Conservation (phyloP, 257 asterid species). For the Ocimum tenuiflorum region DNA sequence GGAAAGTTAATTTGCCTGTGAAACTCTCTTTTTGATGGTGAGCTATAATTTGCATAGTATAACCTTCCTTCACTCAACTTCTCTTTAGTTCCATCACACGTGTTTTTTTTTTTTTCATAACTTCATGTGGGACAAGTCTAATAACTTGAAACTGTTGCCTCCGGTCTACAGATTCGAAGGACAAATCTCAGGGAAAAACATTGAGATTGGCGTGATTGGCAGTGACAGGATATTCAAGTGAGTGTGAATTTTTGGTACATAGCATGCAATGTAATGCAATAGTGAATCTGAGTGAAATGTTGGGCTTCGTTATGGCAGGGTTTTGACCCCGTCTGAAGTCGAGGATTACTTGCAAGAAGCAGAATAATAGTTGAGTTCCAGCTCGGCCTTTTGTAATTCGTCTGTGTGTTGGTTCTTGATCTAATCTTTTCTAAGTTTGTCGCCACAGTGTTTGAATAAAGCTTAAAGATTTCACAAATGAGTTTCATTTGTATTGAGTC, state of each 20-base stretch:
- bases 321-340: conserved; percentile 75
- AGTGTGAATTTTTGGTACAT: conserved; percentile 6
- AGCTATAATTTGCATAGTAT: not conserved
- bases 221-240: conserved; percentile 69
- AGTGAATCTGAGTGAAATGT: not conserved
- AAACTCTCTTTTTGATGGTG: not conserved
- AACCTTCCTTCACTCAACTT: not conserved
- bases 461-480: no score
- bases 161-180: conserved; percentile 74
- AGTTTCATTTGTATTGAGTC: no score
- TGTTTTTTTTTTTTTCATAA: no score
- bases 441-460: no score
- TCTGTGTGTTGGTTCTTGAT: no score
- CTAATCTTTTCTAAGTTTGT: no score
- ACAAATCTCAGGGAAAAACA: conserved; percentile 92
- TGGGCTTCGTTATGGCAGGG: conserved; percentile 42
- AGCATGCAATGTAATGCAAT: not conserved
- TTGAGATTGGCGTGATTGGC: conserved; percentile 96
- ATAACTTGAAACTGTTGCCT: no score
- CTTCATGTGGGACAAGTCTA: no score
- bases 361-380: conserved; percentile 62
- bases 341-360: conserved; percentile 96
- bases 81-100: not conserved
- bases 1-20: not conserved
- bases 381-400: no score